phyloP scores from a whole-genome alignment of 305 asterid genomes.

The Caryopteris hybrid region DNA sequence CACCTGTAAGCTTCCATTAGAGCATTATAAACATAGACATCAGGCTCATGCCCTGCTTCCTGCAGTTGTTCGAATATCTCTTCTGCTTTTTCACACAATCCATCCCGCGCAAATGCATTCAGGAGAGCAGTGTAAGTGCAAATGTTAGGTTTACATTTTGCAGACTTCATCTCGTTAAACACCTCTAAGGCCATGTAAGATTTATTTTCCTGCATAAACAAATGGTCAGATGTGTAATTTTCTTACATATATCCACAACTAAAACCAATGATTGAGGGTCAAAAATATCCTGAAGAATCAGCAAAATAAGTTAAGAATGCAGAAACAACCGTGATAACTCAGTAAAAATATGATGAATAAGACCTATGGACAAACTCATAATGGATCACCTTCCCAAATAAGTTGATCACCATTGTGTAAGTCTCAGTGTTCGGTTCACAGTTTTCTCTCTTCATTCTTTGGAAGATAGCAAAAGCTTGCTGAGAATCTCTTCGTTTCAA shows the following conservation, averaged over 20 bases:
- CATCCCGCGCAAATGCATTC: slow-evolving; percentile 84
- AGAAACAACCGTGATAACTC: no score
- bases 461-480: slow-evolving; percentile 62
- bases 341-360: background rate
- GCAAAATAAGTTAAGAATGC: no score
- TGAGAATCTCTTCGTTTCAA: slow-evolving; percentile 48
- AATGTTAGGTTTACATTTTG: slow-evolving; percentile 69
- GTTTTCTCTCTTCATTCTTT: slow-evolving; percentile 67
- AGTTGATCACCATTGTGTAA: slow-evolving; percentile 80
- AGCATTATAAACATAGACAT: slow-evolving; percentile 81
- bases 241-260: no score
- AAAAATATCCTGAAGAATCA: no score
- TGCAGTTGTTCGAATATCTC: slow-evolving; percentile 76
- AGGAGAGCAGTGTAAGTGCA: slow-evolving; percentile 83
- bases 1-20: slow-evolving; percentile 95
- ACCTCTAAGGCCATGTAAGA: slow-evolving; percentile 80
- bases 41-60: slow-evolving; percentile 87
- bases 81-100: slow-evolving; percentile 87
- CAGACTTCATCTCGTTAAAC: slow-evolving; percentile 63
- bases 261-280: no score
- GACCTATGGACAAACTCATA: background rate
- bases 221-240: background rate
- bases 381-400: slow-evolving; percentile 67
- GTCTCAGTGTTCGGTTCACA: slow-evolving; percentile 75
- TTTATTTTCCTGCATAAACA: slow-evolving; percentile 46